Evolutionary conservation across 2,329 filamentous ascomycete genomes (phyloP), one percentile per base, ranked within the genome.

Genomic region (Beauveria caledonica): DNA sequence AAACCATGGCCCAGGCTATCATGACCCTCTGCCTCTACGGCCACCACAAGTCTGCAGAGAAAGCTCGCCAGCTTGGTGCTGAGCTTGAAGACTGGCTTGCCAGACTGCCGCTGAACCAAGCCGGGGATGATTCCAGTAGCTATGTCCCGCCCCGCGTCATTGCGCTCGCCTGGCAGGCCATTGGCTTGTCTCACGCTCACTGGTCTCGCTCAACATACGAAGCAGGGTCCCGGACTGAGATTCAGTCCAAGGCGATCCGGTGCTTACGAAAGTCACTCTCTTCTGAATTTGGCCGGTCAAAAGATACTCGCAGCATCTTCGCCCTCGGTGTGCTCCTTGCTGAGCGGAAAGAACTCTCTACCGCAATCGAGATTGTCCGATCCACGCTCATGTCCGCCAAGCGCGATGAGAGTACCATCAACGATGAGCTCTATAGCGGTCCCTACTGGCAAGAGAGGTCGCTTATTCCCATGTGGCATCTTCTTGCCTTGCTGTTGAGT

Each of bases 141-240:
- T 78, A 76, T 48, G 78, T 93, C 3, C 77, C 85, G 33, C 80
- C 84, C 5, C 77, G 78, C 25, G 80, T 86, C 13, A 75, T 93
- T 60, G 87, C 88, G 3, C 74, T 86, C 62, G 84, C 89, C 25
- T 95, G 93, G 81, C 86, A 92, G 67, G 89, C 90, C 8, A 87
- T 97, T 64, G 94, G 93, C 0, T 80, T 96, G 58, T 88, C 89
- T 15, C 86, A 94, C 66, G 90, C 92, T 2, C 87, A 93, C 64
- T 97, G 91, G 91, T 90, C 92, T 49, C 84, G 87, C 57, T 80
- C 87, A 68, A 96, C 92, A 0, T 89, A 86, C 62, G 87, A 96
- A 64, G 87, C 86, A 25, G 81, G 86, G 45, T 78, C 81, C 19
- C 84, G 94, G 62, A 80, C 86, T 6, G 84, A 88, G 53, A 84